Evolutionary conservation across 116 monocot genomes (phyloP).

Genomic region (Papilionanthe hybrid): DNA sequence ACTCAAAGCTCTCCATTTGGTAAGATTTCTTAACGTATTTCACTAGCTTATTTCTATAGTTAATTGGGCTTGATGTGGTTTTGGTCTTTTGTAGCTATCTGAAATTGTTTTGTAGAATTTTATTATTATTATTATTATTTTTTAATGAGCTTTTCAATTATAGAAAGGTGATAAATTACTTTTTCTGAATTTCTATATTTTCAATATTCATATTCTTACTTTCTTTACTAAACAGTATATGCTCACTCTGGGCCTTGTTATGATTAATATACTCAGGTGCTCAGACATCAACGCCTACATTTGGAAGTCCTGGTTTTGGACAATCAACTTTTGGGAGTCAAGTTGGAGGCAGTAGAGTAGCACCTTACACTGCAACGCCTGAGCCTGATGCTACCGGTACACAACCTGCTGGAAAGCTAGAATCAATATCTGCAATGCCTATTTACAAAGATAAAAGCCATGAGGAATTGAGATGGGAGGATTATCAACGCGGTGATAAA

Average conservation of each 20-base stretch:
- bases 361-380: slow-evolving; percentile 58
- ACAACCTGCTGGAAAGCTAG: slow-evolving; percentile 74
- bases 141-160: background rate
- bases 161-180: background rate
- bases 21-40: slow-evolving; percentile 17
- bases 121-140: background rate
- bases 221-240: background rate
- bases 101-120: background rate
- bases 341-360: slow-evolving; percentile 68
- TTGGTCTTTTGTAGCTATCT: background rate
- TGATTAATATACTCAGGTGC: slow-evolving; percentile 37
- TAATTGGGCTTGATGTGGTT: background rate
- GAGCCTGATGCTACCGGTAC: slow-evolving; percentile 70
- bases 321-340: slow-evolving; percentile 73
- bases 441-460: slow-evolving; percentile 96
- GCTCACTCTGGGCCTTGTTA: background rate
- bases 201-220: background rate
- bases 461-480: slow-evolving; percentile 96
- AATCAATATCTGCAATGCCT: slow-evolving; percentile 97
- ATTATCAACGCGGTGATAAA: slow-evolving; percentile 96
- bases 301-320: slow-evolving; percentile 78
- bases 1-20: slow-evolving; percentile 79
- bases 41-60: background rate
- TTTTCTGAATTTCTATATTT: background rate
- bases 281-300: slow-evolving; percentile 71